These are phyloP conservation scores for Monilinia vaccinii-corymbosi DNA, from an alignment of 2,329 filamentous ascomycete genomes.

Conservation along the genomic window DNA sequence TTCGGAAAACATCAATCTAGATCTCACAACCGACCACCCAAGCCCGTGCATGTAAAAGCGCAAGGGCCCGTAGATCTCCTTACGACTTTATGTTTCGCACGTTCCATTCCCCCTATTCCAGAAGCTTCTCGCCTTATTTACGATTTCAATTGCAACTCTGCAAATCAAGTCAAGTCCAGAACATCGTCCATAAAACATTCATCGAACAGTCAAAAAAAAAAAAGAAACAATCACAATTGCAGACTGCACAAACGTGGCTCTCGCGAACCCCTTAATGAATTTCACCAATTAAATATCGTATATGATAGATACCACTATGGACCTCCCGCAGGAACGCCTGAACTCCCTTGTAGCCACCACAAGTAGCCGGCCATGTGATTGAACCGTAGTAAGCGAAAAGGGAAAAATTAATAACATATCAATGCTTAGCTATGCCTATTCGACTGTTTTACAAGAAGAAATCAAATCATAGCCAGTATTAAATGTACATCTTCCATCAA, in stretches of 20 bases:
- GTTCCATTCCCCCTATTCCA: not conserved
- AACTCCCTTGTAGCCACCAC: not conserved
- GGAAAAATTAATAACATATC: slow-evolving; percentile 20
- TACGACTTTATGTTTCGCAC: not conserved
- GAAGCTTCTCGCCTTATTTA: not conserved
- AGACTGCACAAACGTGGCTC: not conserved
- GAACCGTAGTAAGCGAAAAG: not conserved
- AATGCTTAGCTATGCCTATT: slow-evolving; percentile 19
- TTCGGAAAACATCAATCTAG: not conserved
- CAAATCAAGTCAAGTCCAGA: not conserved
- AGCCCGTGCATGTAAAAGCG: not conserved
- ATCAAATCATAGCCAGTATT: slow-evolving; percentile 16
- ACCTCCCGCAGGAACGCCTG: not conserved
- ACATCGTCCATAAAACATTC: not conserved
- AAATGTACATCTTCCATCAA: slow-evolving; percentile 18
- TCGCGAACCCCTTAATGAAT: not conserved
- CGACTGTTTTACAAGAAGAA: slow-evolving; percentile 25
- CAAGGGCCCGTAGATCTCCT: not conserved
- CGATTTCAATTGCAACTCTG: not conserved
- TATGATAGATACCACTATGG: slow-evolving; percentile 5
- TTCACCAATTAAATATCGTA: slow-evolving; percentile 10
- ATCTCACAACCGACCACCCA: not conserved
- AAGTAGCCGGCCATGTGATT: not conserved
- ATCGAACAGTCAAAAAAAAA: not conserved
- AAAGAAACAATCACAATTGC: not conserved